Conservation (phyloP, 1,139 yeast species). For the Candida neerlandica region DNA sequence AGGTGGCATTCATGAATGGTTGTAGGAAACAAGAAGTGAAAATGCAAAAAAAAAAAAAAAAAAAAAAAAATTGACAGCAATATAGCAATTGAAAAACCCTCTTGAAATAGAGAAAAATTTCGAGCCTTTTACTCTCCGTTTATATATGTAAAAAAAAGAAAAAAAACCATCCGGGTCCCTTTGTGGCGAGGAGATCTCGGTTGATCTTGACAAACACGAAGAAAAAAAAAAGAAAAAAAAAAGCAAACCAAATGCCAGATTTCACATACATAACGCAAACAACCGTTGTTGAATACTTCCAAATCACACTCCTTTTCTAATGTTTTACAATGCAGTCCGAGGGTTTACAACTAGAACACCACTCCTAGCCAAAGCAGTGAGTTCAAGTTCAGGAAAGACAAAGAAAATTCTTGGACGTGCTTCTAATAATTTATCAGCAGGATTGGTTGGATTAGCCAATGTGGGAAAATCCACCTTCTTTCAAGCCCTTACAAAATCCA, state of each 20-base stretch:
- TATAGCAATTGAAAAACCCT: background rate
- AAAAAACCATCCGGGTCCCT: no score
- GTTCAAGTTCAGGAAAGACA: background rate
- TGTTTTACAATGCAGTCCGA: background rate
- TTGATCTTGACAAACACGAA: background rate
- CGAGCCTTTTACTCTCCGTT: no score
- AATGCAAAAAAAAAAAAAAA: no score
- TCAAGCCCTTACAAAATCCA: conserved; percentile 71
- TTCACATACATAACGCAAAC: background rate
- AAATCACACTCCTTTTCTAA: background rate
- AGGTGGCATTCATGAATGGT: conserved; percentile 10
- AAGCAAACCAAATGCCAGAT: background rate
- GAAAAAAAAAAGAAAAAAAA: background rate
- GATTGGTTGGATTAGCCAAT: conserved; percentile 74
- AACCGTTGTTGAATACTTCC: background rate
- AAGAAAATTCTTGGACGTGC: conserved; percentile 47
- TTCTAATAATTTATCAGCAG: conserved; percentile 55
- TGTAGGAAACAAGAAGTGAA: background rate
- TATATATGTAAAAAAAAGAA: no score
- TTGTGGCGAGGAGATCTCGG: no score
- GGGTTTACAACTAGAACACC: background rate
- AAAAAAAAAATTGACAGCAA: background rate
- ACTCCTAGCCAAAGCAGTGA: conserved; percentile 1
- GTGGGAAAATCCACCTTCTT: conserved; percentile 73
- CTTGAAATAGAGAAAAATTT: no score